Base-by-base conservation (phyloP, 2,329 filamentous ascomycete genomes). In the Sporothrix humicola region DNA sequence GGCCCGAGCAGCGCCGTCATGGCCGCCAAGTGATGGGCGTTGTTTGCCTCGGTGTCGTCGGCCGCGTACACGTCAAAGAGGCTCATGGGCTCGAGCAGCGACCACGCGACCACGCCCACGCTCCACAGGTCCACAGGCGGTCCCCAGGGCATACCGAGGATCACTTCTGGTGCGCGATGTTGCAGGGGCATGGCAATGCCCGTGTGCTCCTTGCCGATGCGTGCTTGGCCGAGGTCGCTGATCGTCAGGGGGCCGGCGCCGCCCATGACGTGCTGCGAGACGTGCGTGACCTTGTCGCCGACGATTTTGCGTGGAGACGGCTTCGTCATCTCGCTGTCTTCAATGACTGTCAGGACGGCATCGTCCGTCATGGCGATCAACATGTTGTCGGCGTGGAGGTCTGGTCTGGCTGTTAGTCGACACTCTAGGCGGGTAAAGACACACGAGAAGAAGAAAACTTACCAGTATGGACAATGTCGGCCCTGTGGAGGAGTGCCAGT, bases 191-290 rank as follows among this genome's bases (percentile, higher is more conserved):
- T 54, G 52, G 52, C 52, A 20, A 23, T 54, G 7, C n/a, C 52
- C 52, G n/a, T 54, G 52, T 54, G 52, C n/a, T 50, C 61, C 12
- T 58, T n/a, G 1, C 80, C 80, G 37, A 80, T 78, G n/a, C 79
- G 78, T n/a, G 82, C 82, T 73, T 82, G 79, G 13, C 82, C 80
- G 0, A 83, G 75, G 73, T 84, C 82, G 59, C 77, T 79, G 8
- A 84, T 76, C 8, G 75, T 76, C 6, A 83, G 79, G 0, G 75
- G 63, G 0, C 81, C 82, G 23, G 76, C 77, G 15, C 79, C 80
- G 42, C 80, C 75, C 2, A 79, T 37, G 77, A 83, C 78, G 71
- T 79, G 78, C 26, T 79, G 77, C 10, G 82, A 83, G 12, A 79
- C 74, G 61, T 83, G 78, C 17, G 81, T 79, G 52, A 23, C 13